Conservation (phyloP, 371 early-diverging fungal genomes). For the Mortierella sp. region DNA sequence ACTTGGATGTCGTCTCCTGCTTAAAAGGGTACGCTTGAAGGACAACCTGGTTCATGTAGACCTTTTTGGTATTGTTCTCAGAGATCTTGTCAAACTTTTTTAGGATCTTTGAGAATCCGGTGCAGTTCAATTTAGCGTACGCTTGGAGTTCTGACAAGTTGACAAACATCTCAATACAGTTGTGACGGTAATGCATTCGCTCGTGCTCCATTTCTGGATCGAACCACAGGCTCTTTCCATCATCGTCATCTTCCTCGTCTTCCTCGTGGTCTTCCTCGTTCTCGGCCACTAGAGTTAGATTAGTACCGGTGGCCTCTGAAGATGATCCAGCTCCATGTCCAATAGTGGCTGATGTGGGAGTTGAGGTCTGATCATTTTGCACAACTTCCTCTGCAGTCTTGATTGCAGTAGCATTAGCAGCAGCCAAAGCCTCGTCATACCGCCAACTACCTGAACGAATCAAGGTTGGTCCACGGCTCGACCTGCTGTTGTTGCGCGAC, state of each 20-base stretch:
- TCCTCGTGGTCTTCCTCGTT: constrained; percentile 35
- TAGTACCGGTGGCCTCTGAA: constrained; percentile 58
- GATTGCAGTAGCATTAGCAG: constrained; percentile 47
- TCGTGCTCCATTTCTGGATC: constrained; percentile 53
- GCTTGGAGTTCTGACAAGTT: constrained; percentile 87
- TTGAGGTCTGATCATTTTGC: constrained; percentile 7
- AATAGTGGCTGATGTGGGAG: constrained; percentile 18
- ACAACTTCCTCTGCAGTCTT: constrained; percentile 21
- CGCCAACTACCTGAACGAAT: constrained; percentile 52
- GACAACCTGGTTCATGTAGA: constrained; percentile 69
- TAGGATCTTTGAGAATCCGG: constrained; percentile 95
- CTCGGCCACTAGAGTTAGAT: constrained; percentile 42
- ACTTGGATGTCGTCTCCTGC: constrained; percentile 62
- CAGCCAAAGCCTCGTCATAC: constrained; percentile 49
- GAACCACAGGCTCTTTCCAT: constrained; percentile 45
- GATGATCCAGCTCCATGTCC: constrained; percentile 60
- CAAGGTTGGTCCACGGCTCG: constrained; percentile 31
- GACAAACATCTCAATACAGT: constrained; percentile 78
- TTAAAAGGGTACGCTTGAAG: constrained; percentile 76
- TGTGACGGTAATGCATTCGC: constrained; percentile 49
- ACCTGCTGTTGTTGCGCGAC: constrained; percentile 45
- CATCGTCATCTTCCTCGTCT: constrained; percentile 58
- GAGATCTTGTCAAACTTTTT: constrained; percentile 98
- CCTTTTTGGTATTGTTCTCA: constrained; percentile 52
- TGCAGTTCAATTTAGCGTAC: constrained; percentile 93